Percentiles rank a stretch among this genome's conserved stretches.
phyloP scores from a whole-genome alignment of 192 early-diverging fungal species.

The Obelidium mucronatum region DNA sequence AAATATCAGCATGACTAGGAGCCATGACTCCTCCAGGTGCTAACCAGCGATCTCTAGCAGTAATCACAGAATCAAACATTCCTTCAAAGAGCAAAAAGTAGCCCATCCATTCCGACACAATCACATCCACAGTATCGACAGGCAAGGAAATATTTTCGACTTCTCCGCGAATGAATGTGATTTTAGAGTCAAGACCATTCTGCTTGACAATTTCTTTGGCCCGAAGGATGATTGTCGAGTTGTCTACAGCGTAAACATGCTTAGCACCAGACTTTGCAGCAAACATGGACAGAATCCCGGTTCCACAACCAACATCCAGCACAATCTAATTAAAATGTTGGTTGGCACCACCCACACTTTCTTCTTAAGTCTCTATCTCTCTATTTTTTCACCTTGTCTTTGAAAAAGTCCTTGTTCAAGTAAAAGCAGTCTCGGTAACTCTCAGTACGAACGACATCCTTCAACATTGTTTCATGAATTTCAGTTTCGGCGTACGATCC shows the following conservation, averaged over 20 bases:
- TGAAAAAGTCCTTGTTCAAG: conserved; percentile 84
- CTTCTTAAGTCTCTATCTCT: too few relatives aligned
- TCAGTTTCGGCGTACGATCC: conserved; percentile 63
- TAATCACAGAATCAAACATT: conserved; percentile 89
- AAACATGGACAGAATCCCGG: conserved; percentile 93
- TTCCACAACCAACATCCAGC: conserved; percentile 90
- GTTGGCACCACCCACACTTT: too few relatives aligned
- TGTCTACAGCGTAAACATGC: conserved; percentile 79
- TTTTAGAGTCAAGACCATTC: conserved; percentile 66
- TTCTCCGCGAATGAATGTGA: conserved; percentile 76
- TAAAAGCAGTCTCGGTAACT: conserved; percentile 84
- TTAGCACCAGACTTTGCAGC: conserved; percentile 86
- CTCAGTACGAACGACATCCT: conserved; percentile 81
- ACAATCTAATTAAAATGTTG: conserved; percentile 64
- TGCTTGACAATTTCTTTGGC: conserved; percentile 77
- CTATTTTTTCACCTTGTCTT: conserved; percentile 81
- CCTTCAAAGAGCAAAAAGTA: conserved; percentile 91
- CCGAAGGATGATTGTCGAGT: conserved; percentile 85
- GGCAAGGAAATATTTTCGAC: conserved; percentile 83
- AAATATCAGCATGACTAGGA: conserved; percentile 75
- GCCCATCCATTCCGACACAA: conserved; percentile 95
- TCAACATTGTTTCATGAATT: conserved; percentile 87
- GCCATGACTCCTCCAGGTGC: conserved; percentile 68
- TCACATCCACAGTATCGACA: conserved; percentile 80
- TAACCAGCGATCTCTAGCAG: conserved; percentile 83